phyloP scores from a whole-genome alignment of 2,329 filamentous ascomycete genomes.

The Colletotrichum sp. region DNA sequence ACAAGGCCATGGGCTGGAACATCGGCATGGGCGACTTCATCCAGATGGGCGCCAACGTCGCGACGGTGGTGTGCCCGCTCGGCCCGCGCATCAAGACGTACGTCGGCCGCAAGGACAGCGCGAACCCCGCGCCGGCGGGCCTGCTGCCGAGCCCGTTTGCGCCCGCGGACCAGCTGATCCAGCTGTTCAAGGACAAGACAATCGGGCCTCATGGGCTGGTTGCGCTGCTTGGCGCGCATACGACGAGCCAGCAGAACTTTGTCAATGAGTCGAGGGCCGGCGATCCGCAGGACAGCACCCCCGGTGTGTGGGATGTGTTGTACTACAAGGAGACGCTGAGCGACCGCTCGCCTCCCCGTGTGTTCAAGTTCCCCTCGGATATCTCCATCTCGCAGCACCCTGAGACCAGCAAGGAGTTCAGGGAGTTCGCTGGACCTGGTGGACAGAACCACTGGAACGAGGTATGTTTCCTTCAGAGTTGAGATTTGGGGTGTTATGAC shows the following conservation, averaged over 20 bases:
- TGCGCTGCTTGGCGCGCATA: slow-evolving; percentile 61
- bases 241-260: slow-evolving; percentile 52
- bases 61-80: slow-evolving; percentile 50
- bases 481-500: no score
- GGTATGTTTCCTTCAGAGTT: slow-evolving; percentile 25
- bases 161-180: slow-evolving; percentile 49
- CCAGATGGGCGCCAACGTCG: slow-evolving; percentile 56
- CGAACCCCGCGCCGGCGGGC: slow-evolving; percentile 38
- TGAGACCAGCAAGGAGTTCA: slow-evolving; percentile 40
- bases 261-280: slow-evolving; percentile 43
- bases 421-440: slow-evolving; percentile 34
- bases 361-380: slow-evolving; percentile 48
- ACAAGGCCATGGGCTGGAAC: slow-evolving; percentile 27
- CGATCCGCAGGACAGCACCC: slow-evolving; percentile 56
- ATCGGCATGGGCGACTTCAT: slow-evolving; percentile 60
- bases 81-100: slow-evolving; percentile 54
- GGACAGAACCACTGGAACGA: slow-evolving; percentile 46
- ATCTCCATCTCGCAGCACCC: slow-evolving; percentile 41
- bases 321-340: slow-evolving; percentile 50
- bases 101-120: slow-evolving; percentile 55
- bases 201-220: slow-evolving; percentile 55
- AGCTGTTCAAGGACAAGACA: slow-evolving; percentile 58
- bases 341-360: slow-evolving; percentile 33
- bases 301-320: slow-evolving; percentile 57
- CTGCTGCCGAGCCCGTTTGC: slow-evolving; percentile 48